These are phyloP conservation scores for Brassica juncea DNA, from an alignment of 345 rosid species.

Conservation along the genomic window DNA sequence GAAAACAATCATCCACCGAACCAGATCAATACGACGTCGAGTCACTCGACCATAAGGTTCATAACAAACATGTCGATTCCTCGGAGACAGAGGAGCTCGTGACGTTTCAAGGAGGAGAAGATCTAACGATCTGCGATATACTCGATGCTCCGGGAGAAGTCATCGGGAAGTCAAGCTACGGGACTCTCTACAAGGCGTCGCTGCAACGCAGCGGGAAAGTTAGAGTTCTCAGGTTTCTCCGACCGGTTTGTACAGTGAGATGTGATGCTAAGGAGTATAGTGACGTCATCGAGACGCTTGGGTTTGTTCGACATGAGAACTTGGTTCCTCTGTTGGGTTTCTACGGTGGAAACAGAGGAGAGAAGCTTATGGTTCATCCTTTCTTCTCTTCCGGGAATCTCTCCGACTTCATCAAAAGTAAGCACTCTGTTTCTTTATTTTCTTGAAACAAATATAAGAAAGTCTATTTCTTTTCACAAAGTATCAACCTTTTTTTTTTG, in stretches of 20 bases:
- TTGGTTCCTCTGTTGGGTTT: constrained; percentile 89
- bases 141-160: constrained; percentile 98
- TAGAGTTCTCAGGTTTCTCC: constrained; percentile 73
- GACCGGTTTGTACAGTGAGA: constrained; percentile 67
- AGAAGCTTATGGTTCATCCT: constrained; percentile 90
- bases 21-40: constrained; percentile 45
- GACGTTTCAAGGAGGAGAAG: constrained; percentile 67
- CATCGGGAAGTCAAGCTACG: constrained; percentile 83
- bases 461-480: background rate
- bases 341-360: constrained; percentile 83
- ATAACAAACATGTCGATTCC: constrained; percentile 14
- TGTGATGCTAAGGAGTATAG: constrained; percentile 47
- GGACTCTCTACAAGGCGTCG: constrained; percentile 82
- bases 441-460: background rate
- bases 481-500: constrained; percentile 9
- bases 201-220: constrained; percentile 52
- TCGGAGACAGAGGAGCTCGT: constrained; percentile 57
- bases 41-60: constrained; percentile 14
- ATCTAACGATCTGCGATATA: constrained; percentile 70
- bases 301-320: constrained; percentile 66
- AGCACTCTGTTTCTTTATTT: constrained; percentile 24
- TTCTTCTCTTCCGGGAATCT: constrained; percentile 67
- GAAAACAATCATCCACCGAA: constrained; percentile 31
- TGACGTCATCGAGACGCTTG: constrained; percentile 57
- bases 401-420: constrained; percentile 72